Base-by-base conservation (phyloP, 176 grass and related monocot genomes). In the Cymbopogon citratus region DNA sequence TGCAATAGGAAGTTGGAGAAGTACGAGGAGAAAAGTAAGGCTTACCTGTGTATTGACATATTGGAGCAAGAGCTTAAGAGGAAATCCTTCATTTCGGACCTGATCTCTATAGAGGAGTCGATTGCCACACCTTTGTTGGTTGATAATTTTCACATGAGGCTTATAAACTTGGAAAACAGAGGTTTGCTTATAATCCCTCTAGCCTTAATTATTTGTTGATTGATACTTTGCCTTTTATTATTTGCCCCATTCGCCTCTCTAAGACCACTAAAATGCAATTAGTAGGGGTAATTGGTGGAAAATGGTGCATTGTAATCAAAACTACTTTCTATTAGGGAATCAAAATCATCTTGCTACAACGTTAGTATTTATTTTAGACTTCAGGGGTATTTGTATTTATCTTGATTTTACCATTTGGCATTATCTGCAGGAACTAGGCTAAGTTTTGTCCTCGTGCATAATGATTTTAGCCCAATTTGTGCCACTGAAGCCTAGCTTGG, bases 91-190 rank as follows among this genome's bases (percentile, higher is more conserved):
- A 38, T 78, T 7, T 52, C 79, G 6, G 74, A 74, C 1, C 45
- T 3, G 1, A 70, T 90, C 24, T 86, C 73, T 64, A 51, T 41
- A 7, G 82, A 92, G 40, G 85, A 90, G 43, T 89, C 89, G 0
- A 74, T 92, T 73, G 88, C 71, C 12, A 91, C 61, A 0, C 89
- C 89, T 26, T 80, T 94, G 61, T 41, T 94, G 57, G 66, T 70
- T 49, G 89, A 94, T 48, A 89, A 90, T 71, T 85, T 94, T 68
- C 89, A 90, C 79, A 74, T 91, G 89, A 91, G 86, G 21, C 87
- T 90, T 74, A 36, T 92, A 45, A 87, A 89, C 84, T 60, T 94
- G 63, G 92, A 94, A 74, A 94, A 94, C 24, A 91, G 92, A 94
- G 92, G 92, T 94, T 63, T 73, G 82, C 14, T 67, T 48, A 49